Evolutionary conservation across 2,329 filamentous ascomycete genomes (phyloP), one percentile per base, ranked within the genome.

Genomic region (Zelopaecilomyces penicillatus): DNA sequence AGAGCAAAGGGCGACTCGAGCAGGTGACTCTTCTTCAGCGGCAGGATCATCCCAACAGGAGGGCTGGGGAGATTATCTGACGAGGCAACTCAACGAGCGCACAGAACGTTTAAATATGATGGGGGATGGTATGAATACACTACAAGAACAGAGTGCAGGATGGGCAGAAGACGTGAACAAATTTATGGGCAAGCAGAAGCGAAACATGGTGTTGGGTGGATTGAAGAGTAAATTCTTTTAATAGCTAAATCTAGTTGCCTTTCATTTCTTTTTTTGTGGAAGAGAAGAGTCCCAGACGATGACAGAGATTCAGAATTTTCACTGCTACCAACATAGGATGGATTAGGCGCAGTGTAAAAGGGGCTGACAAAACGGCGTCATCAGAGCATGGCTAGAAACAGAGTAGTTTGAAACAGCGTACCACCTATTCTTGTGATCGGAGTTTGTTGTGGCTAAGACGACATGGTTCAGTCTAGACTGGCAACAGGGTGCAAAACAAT

Each of bases 101-200:
- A 95, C 93, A 0, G 88, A 97, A 67, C 88, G 83, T 58, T 69
- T 98, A 46, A 85, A 83, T 37, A 70, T 94, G 5, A 83, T 91
- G 65, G 85, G 83, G 3, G 91, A 97, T 57, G 82, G 73, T 39
- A 89, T 97, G 80, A 85, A 95, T 50, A 81, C 78, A 50, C 66
- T 96, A 48, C 83, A 91, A 57, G 77, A 88, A 56, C 83, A 83
- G 54, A 95, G 87, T 59, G 80, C 80, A 44, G 85, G 82, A 12
- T 97, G 88, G 82, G 84, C 88, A 10, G 80, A 89, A 30, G 90
- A 95, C 60, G 89, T 95, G 42, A 84, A 79, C 57, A 96, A 95
- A 63, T 96, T 79, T 63, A 83, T 95, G 4, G 76, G 74, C 46
- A 83, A 83, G 67, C 91, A 97, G 70, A 97, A 97, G 76, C 79